These are phyloP conservation scores for Saitozyma sp. DNA, from an alignment of 768 basidiomycete genomes.

Conservation along the genomic window DNA sequence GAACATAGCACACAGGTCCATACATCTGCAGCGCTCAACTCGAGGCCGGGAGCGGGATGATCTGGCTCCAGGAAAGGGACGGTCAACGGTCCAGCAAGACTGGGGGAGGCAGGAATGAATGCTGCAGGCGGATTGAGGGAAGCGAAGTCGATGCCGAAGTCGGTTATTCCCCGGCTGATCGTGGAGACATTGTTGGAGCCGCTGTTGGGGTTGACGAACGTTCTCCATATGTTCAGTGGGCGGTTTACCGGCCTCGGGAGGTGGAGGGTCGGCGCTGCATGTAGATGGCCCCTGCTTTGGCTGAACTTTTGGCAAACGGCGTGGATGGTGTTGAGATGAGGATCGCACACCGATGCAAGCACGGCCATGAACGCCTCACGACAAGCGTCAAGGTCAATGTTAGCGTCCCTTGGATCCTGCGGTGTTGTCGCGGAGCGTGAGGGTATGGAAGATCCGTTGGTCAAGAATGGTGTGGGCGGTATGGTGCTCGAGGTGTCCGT, in stretches of 20 bases:
- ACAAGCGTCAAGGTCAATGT: constrained; percentile 4
- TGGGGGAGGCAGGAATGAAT: neutral
- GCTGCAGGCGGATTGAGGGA: neutral
- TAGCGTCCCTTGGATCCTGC: neutral
- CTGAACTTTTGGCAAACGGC: constrained; percentile 10
- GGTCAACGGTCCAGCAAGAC: neutral
- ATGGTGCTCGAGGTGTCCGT: neutral
- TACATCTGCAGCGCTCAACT: constrained; percentile 3
- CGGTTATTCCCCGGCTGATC: neutral
- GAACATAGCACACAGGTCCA: constrained; percentile 5
- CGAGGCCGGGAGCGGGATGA: constrained; percentile 7
- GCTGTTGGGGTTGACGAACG: neutral
- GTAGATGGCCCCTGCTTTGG: neutral
- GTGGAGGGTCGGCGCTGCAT: neutral
- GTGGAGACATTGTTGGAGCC: neutral
- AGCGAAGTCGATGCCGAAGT: constrained; percentile 7
- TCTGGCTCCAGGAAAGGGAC: constrained; percentile 7
- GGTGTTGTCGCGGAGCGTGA: too few relatives aligned
- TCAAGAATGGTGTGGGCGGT: neutral
- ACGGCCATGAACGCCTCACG: constrained; percentile 10
- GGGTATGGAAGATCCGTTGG: neutral
- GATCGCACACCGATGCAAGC: constrained; percentile 13
- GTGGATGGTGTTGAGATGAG: constrained; percentile 16
- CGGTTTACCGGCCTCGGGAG: constrained; percentile 6
- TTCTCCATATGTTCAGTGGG: neutral